phyloP scores from a whole-genome alignment of 768 basidiomycete genomes.

The Hysterangium stoloniferum region DNA sequence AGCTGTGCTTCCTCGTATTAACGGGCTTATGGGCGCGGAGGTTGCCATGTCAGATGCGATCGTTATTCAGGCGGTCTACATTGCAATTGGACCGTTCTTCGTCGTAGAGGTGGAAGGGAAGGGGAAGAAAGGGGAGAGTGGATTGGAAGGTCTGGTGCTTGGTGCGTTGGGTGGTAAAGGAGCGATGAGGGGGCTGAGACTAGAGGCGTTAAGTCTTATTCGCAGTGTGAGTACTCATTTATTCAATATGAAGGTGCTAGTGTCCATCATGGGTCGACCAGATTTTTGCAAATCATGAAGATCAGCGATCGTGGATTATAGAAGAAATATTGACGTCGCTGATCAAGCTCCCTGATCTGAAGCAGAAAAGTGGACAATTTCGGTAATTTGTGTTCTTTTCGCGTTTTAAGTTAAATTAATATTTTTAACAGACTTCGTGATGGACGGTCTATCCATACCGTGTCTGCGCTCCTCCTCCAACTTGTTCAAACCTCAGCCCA shows the following conservation, averaged over 20 bases:
- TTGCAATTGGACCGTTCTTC: slow-evolving; percentile 92
- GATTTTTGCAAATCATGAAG: slow-evolving; percentile 89
- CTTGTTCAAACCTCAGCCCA: slow-evolving; percentile 95
- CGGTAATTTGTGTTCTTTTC: slow-evolving; percentile 36
- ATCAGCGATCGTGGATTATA: slow-evolving; percentile 94
- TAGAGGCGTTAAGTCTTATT: slow-evolving; percentile 78
- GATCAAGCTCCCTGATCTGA: slow-evolving; percentile 83
- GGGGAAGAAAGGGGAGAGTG: slow-evolving; percentile 45
- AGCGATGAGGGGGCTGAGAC: slow-evolving; percentile 72
- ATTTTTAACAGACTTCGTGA: slow-evolving; percentile 60
- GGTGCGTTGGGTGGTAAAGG: slow-evolving; percentile 56
- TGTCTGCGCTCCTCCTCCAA: slow-evolving; percentile 87
- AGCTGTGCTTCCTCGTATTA: slow-evolving; percentile 66
- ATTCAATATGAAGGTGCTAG: neutral
- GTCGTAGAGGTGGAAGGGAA: slow-evolving; percentile 61
- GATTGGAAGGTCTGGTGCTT: slow-evolving; percentile 35
- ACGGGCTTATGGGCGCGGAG: slow-evolving; percentile 64
- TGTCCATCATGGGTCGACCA: slow-evolving; percentile 28
- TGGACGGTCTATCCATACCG: slow-evolving; percentile 86
- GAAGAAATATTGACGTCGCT: slow-evolving; percentile 90
- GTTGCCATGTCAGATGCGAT: slow-evolving; percentile 82
- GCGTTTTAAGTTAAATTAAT: neutral
- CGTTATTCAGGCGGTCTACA: slow-evolving; percentile 88
- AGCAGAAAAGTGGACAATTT: slow-evolving; percentile 86
- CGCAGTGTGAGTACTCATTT: slow-evolving; percentile 57